Evolutionary conservation across 208 protist species (phyloP).

Genomic region (Trypanosoma caninum): DNA sequence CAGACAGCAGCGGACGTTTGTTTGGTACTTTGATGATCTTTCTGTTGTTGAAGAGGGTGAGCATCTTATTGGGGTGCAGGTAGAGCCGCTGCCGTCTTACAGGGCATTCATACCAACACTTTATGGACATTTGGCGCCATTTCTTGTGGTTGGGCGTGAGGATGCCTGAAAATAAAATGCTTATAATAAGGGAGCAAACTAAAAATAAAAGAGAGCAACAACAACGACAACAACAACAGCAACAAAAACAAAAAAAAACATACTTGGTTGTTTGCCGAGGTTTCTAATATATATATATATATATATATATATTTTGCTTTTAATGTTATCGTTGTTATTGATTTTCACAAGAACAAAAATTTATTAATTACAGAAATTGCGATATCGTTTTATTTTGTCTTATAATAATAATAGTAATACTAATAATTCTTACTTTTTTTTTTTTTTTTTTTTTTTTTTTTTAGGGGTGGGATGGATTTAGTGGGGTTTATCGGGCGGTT

Average conservation of each 20-base stretch:
- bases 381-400: not conserved
- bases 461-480: not conserved
- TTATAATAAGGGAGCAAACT: no score
- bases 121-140: constrained; percentile 52
- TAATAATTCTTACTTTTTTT: not conserved
- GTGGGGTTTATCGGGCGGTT: no score
- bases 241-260: no score
- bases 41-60: constrained; percentile 43
- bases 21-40: constrained; percentile 38
- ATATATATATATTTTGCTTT: not conserved
- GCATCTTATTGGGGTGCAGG: constrained; percentile 63
- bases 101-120: constrained; percentile 55
- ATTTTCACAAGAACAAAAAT: no score
- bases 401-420: constrained; percentile 5
- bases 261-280: no score
- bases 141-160: constrained; percentile 50
- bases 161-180: constrained; percentile 6
- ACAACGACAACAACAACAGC: no score
- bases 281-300: not conserved
- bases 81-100: constrained; percentile 35
- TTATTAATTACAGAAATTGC: no score
- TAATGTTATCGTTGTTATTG: no score
- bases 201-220: not conserved
- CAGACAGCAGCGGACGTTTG: not conserved
- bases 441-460: constrained; percentile 10